Percentiles rank a stretch among this genome's conserved stretches.
phyloP scores from a whole-genome alignment of 331 rosid species.

The Dryas integrifolia region DNA sequence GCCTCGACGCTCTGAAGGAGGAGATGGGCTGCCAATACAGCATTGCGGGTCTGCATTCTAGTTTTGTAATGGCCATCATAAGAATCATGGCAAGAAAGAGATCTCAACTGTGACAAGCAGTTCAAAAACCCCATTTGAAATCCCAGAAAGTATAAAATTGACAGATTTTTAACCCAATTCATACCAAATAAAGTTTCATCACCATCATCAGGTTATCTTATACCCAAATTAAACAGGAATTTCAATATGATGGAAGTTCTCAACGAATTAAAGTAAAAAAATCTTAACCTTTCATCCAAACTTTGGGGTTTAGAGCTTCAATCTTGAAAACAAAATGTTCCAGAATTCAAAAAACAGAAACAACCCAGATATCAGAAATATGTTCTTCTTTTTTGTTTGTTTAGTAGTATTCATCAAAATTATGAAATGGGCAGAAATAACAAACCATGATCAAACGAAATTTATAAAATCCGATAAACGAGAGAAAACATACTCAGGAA shows the following conservation, averaged over 20 bases:
- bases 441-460: neutral
- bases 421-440: neutral
- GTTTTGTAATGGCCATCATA: constrained; percentile 25
- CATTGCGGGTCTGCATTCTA: constrained; percentile 64
- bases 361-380: constrained; percentile 7
- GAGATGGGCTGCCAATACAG: constrained; percentile 61
- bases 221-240: too few species aligned
- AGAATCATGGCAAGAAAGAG: neutral
- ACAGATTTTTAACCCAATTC: neutral
- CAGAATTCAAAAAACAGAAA: neutral
- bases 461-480: neutral
- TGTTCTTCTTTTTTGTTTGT: neutral
- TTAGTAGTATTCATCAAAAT: neutral
- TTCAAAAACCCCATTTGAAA: neutral
- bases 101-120: neutral
- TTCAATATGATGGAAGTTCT: neutral
- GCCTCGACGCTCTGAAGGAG: constrained; percentile 70
- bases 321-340: neutral
- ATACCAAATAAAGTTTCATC: too few species aligned
- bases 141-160: neutral
- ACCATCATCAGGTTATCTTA: too few species aligned
- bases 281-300: neutral
- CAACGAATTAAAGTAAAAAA: neutral
- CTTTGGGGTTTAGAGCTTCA: constrained; percentile 4
- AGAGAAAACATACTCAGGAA: constrained; percentile 53